Evolutionary conservation across 495 filamentous ascomycete genomes (phyloP).

Genomic region (Aspergillus affinis): DNA sequence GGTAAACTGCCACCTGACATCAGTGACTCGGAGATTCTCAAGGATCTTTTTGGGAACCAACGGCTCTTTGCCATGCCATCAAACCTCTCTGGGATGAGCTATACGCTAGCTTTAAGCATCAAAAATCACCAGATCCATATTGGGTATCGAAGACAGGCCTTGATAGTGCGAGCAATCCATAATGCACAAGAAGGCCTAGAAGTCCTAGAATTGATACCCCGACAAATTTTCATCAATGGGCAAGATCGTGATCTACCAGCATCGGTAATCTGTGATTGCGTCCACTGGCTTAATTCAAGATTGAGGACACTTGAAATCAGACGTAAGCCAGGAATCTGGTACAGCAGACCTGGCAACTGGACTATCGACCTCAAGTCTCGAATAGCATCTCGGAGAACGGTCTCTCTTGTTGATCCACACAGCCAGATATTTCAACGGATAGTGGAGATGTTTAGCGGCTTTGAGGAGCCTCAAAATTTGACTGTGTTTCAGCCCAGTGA

Average conservation of each 20-base stretch:
- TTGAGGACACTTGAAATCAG: conserved; percentile 40
- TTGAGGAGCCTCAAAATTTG: conserved; percentile 31
- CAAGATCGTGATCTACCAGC: conserved; percentile 40
- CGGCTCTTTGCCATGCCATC: conserved; percentile 43
- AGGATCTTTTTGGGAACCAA: conserved; percentile 43
- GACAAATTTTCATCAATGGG: conserved; percentile 28
- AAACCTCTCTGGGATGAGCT: conserved; percentile 43
- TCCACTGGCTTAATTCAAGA: conserved; percentile 59
- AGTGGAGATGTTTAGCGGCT: conserved; percentile 29
- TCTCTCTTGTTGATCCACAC: conserved; percentile 34
- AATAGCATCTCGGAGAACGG: conserved; percentile 19
- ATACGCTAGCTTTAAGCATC: conserved; percentile 31
- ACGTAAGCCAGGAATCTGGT: conserved; percentile 32
- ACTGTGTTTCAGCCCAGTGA: conserved; percentile 34
- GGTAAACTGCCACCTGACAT: conserved; percentile 50
- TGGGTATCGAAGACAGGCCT: conserved; percentile 27
- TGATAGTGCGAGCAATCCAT: conserved; percentile 25
- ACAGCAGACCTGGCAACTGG: conserved; percentile 33
- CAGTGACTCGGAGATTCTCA: conserved; percentile 39
- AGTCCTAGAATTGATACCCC: conserved; percentile 53
- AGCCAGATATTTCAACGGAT: conserved; percentile 28
- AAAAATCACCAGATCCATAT: conserved; percentile 40
- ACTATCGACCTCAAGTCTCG: conserved; percentile 24
- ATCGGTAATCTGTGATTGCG: conserved; percentile 43
- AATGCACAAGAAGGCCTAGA: too few species aligned